phyloP scores from a whole-genome alignment of 2,329 filamentous ascomycete genomes.

The Colletotrichum chrysophilum region DNA sequence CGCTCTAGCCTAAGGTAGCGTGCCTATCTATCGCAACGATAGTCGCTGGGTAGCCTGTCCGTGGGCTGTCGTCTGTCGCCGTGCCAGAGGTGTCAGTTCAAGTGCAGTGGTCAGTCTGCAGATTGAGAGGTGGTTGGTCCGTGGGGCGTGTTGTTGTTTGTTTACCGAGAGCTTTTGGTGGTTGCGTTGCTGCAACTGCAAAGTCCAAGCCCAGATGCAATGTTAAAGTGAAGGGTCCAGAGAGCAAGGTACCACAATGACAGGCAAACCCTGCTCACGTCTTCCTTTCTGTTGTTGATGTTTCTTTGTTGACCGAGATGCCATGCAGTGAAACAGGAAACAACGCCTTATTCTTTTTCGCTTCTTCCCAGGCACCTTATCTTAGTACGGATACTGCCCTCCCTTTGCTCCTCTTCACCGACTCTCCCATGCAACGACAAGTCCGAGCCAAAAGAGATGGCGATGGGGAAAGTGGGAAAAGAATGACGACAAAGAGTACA shows the following conservation, averaged over 20 bases:
- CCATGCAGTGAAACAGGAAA: slow-evolving; percentile 3
- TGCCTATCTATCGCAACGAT: not conserved
- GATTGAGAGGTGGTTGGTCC: not conserved
- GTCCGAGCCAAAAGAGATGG: not conserved
- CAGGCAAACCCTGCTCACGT: not conserved
- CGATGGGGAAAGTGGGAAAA: slow-evolving; percentile 4
- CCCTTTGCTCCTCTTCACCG: not conserved
- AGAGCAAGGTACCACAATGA: not conserved
- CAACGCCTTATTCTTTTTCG: not conserved
- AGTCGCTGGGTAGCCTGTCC: not conserved
- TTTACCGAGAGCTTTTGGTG: not conserved
- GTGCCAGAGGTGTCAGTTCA: not conserved
- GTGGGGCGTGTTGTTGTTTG: slow-evolving; percentile 17
- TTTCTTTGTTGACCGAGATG: slow-evolving; percentile 13
- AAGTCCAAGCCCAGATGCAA: not conserved
- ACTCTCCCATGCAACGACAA: not conserved
- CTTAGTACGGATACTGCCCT: not conserved
- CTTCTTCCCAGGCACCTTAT: not conserved
- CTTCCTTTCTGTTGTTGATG: not conserved
- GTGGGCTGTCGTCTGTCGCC: not conserved
- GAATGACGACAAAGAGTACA: slow-evolving; percentile 13
- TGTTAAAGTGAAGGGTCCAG: not conserved
- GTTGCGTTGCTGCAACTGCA: not conserved
- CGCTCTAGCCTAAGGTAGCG: not conserved
- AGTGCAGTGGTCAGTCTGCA: not conserved